phyloP scores from a whole-genome alignment of 2,329 filamentous ascomycete species.

The Chaetomium globosum region DNA sequence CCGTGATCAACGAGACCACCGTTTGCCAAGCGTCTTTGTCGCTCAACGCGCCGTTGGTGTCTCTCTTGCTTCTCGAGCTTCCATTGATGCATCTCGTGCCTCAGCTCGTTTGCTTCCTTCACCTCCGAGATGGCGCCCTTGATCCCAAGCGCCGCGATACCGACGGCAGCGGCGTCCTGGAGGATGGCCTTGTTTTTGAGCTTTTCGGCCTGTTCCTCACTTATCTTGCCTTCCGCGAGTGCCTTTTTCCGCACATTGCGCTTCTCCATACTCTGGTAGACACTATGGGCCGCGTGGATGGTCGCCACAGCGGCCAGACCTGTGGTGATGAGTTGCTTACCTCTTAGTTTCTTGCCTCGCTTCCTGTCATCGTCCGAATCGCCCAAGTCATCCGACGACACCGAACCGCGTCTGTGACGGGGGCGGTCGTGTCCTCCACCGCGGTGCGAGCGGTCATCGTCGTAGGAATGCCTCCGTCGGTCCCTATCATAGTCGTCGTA shows the following conservation, averaged over 20 bases:
- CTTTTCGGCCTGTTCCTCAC: conserved; percentile 55
- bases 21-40: conserved; percentile 35
- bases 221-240: conserved; percentile 57
- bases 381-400: conserved; percentile 57
- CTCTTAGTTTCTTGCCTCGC: conserved; percentile 59
- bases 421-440: conserved; percentile 46
- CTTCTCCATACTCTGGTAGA: conserved; percentile 63
- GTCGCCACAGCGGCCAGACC: conserved; percentile 61
- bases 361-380: conserved; percentile 62
- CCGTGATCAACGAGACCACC: conserved; percentile 27
- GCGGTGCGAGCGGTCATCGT: conserved; percentile 51
- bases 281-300: conserved; percentile 61
- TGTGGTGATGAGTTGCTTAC: conserved; percentile 63
- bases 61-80: conserved; percentile 53
- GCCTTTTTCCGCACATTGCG: conserved; percentile 56
- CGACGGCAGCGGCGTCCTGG: conserved; percentile 62
- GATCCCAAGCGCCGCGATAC: conserved; percentile 60
- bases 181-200: conserved; percentile 60
- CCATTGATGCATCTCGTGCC: conserved; percentile 54
- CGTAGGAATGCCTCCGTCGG: conserved; percentile 48
- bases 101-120: conserved; percentile 57
- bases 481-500: conserved; percentile 51
- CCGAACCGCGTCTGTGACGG: conserved; percentile 46
- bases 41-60: conserved; percentile 52
- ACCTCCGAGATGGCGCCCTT: conserved; percentile 59